Conservation (phyloP, 75 land plant genomes). For the Chamaecyparis obtusa region DNA sequence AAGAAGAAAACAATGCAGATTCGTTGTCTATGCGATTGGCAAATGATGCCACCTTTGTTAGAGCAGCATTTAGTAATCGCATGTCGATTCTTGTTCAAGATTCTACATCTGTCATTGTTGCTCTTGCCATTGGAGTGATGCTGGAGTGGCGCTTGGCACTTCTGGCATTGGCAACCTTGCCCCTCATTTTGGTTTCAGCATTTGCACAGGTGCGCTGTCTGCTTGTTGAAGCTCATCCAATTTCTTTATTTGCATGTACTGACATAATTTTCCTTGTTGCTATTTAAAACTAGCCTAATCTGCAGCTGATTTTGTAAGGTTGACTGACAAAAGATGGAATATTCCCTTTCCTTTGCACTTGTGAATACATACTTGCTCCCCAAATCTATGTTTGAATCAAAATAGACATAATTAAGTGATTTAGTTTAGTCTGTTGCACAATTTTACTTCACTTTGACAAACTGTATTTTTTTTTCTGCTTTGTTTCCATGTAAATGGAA, state of each 20-base stretch:
- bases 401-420: not conserved
- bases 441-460: not conserved
- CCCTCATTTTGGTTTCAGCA: conserved; percentile 54
- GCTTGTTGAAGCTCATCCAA: not conserved
- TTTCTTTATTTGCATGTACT: not conserved
- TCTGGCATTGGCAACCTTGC: conserved; percentile 67
- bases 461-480: not conserved
- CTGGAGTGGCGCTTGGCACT: conserved; percentile 72
- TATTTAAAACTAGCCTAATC: not conserved
- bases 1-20: conserved; percentile 71
- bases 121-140: conserved; percentile 51
- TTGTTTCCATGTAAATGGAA: not conserved
- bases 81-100: conserved; percentile 75
- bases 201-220: conserved; percentile 45
- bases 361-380: not conserved
- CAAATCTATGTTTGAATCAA: not conserved
- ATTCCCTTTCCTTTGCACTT: not conserved
- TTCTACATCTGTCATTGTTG: conserved; percentile 46
- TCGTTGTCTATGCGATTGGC: conserved; percentile 58
- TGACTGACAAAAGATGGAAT: not conserved
- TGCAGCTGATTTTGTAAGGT: not conserved
- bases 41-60: conserved; percentile 76
- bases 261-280: not conserved
- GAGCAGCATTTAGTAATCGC: conserved; percentile 73
- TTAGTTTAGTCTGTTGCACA: not conserved